Evolutionary conservation across 2,329 filamentous ascomycete species (phyloP).

Genomic region (Phoma sp.): DNA sequence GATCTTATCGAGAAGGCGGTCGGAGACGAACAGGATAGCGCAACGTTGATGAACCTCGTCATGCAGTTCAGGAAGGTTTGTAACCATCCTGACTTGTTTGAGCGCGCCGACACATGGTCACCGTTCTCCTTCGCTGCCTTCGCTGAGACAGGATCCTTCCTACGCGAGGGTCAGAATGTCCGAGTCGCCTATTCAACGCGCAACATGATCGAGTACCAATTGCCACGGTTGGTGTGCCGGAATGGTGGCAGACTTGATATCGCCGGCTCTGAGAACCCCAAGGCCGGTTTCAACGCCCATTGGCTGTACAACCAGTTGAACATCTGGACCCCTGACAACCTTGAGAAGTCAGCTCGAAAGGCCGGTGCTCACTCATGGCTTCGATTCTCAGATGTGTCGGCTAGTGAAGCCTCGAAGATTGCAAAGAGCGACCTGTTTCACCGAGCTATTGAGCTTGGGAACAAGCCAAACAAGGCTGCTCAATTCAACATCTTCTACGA

Average conservation of each 20-base stretch:
- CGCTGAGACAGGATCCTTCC: conserved; percentile 93
- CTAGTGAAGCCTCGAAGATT: conserved; percentile 73
- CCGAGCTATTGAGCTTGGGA: conserved; percentile 69
- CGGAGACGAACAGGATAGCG: conserved; percentile 92
- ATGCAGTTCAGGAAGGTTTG: conserved; percentile 99
- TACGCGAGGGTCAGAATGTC: conserved; percentile 84
- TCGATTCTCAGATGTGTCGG: conserved; percentile 80
- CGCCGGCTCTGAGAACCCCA: conserved; percentile 74
- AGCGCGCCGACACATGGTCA: conserved; percentile 89
- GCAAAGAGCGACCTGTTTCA: conserved; percentile 76
- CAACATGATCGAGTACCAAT: conserved; percentile 81
- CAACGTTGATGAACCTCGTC: conserved; percentile 97
- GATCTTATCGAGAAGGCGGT: conserved; percentile 97
- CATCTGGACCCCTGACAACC: conserved; percentile 83
- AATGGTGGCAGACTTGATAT: conserved; percentile 78
- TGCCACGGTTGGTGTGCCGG: conserved; percentile 85
- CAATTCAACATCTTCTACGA: conserved; percentile 73
- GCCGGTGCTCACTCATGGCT: conserved; percentile 85
- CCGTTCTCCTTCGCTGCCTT: conserved; percentile 85
- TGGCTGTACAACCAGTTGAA: conserved; percentile 85
- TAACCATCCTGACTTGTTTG: conserved; percentile 97
- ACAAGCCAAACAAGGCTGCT: conserved; percentile 65
- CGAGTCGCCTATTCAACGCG: conserved; percentile 86
- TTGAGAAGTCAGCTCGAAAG: conserved; percentile 68
- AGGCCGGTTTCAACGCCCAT: conserved; percentile 80